phyloP scores from a whole-genome alignment of 2,329 filamentous ascomycete genomes.

The Trichophyton simii region DNA sequence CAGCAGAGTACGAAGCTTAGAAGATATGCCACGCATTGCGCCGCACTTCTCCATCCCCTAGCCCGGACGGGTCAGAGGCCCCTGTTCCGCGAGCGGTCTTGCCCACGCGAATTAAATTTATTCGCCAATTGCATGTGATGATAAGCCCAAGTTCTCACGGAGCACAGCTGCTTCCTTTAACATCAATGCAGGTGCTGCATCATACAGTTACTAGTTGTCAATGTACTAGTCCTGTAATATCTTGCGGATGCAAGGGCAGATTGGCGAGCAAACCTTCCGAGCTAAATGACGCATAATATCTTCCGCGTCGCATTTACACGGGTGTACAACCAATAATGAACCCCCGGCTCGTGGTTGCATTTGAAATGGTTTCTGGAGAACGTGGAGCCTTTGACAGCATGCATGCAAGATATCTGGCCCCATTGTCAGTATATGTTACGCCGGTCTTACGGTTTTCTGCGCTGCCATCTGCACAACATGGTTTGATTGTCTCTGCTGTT shows the following conservation, averaged over 20 bases:
- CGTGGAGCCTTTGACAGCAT: not conserved
- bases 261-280: not conserved
- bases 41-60: not conserved
- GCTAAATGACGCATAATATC: slow-evolving; percentile 4
- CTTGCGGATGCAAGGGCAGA: not conserved
- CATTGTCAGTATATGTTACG: not conserved
- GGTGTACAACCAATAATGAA: not conserved
- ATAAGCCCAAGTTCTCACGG: not conserved
- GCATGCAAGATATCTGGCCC: not conserved
- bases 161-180: too few species aligned
- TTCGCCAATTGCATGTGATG: not conserved
- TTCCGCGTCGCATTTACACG: not conserved
- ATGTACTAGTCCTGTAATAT: not conserved
- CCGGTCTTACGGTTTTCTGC: not conserved
- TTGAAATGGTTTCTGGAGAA: not conserved
- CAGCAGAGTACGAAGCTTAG: not conserved
- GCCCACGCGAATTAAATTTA: not conserved
- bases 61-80: not conserved
- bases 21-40: not conserved
- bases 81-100: not conserved
- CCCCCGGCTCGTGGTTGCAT: not conserved
- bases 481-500: not conserved
- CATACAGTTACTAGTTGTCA: not conserved
- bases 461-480: not conserved
- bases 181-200: not conserved